Conservation (phyloP, 2,329 filamentous ascomycete genomes). For the Pseudogymnoascus sp. region DNA sequence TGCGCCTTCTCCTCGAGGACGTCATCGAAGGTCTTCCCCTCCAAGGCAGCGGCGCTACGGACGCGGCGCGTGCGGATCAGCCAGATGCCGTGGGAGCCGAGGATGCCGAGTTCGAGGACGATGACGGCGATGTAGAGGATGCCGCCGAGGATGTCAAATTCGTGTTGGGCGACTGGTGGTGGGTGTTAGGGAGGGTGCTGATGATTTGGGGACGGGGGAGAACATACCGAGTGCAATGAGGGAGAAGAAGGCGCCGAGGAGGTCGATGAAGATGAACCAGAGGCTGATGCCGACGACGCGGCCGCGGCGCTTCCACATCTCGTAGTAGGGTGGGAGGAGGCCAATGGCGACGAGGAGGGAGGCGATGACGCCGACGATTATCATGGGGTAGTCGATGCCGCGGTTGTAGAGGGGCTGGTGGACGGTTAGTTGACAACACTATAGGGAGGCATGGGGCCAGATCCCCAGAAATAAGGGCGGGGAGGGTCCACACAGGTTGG, state of each 20-base stretch:
- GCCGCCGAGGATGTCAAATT: slow-evolving; percentile 53
- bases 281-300: slow-evolving; percentile 52
- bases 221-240: slow-evolving; percentile 49
- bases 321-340: slow-evolving; percentile 51
- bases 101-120: slow-evolving; percentile 51
- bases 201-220: not conserved
- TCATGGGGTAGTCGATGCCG: slow-evolving; percentile 45
- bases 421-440: not conserved
- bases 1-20: slow-evolving; percentile 31
- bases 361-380: slow-evolving; percentile 49
- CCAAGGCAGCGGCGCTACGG: slow-evolving; percentile 41
- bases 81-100: slow-evolving; percentile 51
- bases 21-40: slow-evolving; percentile 48
- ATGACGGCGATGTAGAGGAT: slow-evolving; percentile 49
- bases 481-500: not conserved
- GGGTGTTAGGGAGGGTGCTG: slow-evolving; percentile 12
- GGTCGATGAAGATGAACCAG: slow-evolving; percentile 52
- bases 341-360: slow-evolving; percentile 47
- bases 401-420: slow-evolving; percentile 42
- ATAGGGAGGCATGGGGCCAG: no score
- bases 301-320: slow-evolving; percentile 52
- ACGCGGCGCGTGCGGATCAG: slow-evolving; percentile 44
- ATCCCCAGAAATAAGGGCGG: no score
- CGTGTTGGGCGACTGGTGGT: slow-evolving; percentile 46
- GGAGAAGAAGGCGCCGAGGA: slow-evolving; percentile 52